These are phyloP conservation scores for Hypoxylon sp. DNA, from an alignment of 2,329 filamentous ascomycete species.

Conservation along the genomic window DNA sequence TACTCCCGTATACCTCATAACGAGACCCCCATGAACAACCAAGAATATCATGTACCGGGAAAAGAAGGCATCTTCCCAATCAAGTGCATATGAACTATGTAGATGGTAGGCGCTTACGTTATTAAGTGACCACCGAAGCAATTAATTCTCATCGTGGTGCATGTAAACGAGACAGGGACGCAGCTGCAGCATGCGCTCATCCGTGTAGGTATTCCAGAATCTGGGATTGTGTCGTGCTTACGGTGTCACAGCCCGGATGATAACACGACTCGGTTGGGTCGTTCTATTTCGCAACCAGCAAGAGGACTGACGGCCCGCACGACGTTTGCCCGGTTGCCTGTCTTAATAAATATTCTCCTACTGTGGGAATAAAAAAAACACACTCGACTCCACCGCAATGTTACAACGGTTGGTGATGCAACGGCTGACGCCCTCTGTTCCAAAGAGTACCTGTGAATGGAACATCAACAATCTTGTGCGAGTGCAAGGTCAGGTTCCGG, in stretches of 20 bases:
- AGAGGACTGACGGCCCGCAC: conserved; percentile 36
- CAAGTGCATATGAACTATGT: conserved; percentile 23
- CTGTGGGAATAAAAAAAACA: conserved; percentile 19
- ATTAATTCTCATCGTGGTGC: conserved; percentile 37
- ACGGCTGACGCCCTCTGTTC: conserved; percentile 49
- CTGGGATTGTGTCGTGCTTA: conserved; percentile 46
- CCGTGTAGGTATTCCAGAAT: conserved; percentile 45
- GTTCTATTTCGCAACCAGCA: conserved; percentile 28
- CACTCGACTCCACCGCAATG: conserved; percentile 47
- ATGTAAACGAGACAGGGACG: conserved; percentile 41
- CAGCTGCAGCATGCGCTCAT: conserved; percentile 43
- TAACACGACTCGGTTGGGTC: conserved; percentile 41
- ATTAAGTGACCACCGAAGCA: conserved; percentile 37
- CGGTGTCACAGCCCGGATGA: conserved; percentile 42
- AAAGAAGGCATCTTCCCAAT: not conserved
- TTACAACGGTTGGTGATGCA: conserved; percentile 51
- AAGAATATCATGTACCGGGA: conserved; percentile 1
- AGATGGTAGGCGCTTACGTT: conserved; percentile 33
- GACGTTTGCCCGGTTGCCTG: conserved; percentile 34
- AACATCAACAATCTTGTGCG: conserved; percentile 44
- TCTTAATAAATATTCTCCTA: conserved; percentile 28
- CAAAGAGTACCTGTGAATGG: conserved; percentile 45
- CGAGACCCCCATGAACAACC: not conserved
- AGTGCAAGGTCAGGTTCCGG: conserved; percentile 45
- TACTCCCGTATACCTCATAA: not conserved